phyloP scores from a whole-genome alignment of 192 early-diverging fungal genomes.

The Martensiomyces pterosporus region DNA sequence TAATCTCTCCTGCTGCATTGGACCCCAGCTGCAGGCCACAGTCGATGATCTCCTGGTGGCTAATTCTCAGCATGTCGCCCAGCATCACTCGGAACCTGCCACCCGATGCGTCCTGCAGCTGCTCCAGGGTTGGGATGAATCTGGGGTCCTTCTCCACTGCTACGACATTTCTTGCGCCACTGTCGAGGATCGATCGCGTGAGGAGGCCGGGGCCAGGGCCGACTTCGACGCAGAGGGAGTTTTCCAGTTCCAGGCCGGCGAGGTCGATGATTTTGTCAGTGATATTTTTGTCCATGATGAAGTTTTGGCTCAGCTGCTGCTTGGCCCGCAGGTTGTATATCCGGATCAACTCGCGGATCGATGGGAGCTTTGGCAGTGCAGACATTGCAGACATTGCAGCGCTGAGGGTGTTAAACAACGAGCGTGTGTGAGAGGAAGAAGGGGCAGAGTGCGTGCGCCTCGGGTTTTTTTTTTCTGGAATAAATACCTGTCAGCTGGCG shows the following conservation, averaged over 20 bases:
- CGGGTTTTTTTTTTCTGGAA: no score
- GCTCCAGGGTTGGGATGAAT: constrained; percentile 66
- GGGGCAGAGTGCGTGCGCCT: no score
- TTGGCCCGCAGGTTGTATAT: constrained; percentile 70
- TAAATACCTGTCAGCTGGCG: no score
- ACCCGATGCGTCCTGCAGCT: constrained; percentile 65
- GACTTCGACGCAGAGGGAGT: constrained; percentile 69
- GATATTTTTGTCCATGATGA: constrained; percentile 78
- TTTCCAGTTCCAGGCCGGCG: constrained; percentile 54
- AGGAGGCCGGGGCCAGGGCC: constrained; percentile 76
- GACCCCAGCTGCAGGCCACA: constrained; percentile 16
- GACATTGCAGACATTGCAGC: constrained; percentile 26
- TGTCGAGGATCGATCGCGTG: constrained; percentile 71
- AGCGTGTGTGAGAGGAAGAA: not conserved
- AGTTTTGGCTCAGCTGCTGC: constrained; percentile 75
- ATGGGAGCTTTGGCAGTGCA: constrained; percentile 58
- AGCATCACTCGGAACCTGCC: constrained; percentile 54
- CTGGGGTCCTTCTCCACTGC: constrained; percentile 71
- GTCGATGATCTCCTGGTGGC: constrained; percentile 54
- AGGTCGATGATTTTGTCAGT: constrained; percentile 68
- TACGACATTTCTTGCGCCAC: constrained; percentile 58
- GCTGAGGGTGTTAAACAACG: not conserved
- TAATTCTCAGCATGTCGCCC: constrained; percentile 61
- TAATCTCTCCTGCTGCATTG: constrained; percentile 7
- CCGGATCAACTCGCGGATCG: constrained; percentile 67